These are phyloP conservation scores for Penicillium canescens DNA, from an alignment of 495 filamentous ascomycete species.

Conservation along the genomic window DNA sequence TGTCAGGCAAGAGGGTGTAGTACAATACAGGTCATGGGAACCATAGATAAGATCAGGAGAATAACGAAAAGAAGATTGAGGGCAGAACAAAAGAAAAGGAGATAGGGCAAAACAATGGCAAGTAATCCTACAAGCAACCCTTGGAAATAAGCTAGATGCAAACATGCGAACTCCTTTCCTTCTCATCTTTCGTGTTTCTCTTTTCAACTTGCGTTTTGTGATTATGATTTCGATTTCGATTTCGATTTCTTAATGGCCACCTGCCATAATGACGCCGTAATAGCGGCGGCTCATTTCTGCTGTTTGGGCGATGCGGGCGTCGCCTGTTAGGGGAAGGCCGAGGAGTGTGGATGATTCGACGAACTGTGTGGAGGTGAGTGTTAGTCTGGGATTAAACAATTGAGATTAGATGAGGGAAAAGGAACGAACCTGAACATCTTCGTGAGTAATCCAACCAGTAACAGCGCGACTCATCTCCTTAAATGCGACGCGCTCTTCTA, in stretches of 20 bases:
- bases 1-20: constrained; percentile 4
- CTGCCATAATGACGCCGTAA: constrained; percentile 56
- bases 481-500: constrained; percentile 79
- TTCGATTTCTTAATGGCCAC: constrained; percentile 33
- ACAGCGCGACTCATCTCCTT: constrained; percentile 62
- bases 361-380: constrained; percentile 20
- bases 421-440: constrained; percentile 58
- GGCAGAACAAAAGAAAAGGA: neutral
- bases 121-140: neutral
- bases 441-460: constrained; percentile 59
- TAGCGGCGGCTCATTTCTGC: constrained; percentile 68
- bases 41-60: constrained; percentile 3
- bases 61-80: neutral
- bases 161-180: neutral
- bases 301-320: constrained; percentile 66
- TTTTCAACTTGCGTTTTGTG: neutral
- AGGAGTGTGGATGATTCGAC: constrained; percentile 53
- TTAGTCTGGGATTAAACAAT: constrained; percentile 14
- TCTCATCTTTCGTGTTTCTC: too few species aligned
- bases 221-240: neutral
- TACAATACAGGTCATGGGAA: constrained; percentile 19
- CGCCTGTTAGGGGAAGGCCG: constrained; percentile 69
- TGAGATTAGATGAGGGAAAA: neutral
- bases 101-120: neutral
- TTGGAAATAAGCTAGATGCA: neutral